A percentile compares a stretch with the other conserved stretches of the same genome.
Conservation (phyloP, 2,329 filamentous ascomycete species). For the Anisogramma anomala region DNA sequence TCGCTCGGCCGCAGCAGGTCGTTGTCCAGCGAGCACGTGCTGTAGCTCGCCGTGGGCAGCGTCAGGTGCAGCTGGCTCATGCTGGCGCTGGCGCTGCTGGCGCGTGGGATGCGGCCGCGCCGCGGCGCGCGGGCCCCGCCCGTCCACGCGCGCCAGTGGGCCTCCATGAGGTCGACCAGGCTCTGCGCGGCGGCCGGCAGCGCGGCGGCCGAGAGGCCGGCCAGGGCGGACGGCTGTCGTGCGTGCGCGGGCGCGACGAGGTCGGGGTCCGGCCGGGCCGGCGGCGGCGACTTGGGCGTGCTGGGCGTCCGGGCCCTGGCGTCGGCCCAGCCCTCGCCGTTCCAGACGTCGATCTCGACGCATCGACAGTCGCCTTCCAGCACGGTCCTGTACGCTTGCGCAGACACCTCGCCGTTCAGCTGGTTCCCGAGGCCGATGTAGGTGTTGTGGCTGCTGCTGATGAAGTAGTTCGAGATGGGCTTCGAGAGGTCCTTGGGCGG, state of each 20-base stretch:
- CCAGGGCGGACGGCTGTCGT: constrained; percentile 35
- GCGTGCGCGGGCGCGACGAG: constrained; percentile 28
- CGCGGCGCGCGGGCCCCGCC: constrained; percentile 21
- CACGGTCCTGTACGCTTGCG: constrained; percentile 66
- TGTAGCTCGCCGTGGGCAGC: constrained; percentile 15
- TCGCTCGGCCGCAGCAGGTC: constrained; percentile 13
- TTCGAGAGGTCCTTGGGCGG: constrained; percentile 46
- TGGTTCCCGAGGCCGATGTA: constrained; percentile 78
- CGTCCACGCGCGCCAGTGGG: constrained; percentile 20
- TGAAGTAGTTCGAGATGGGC: constrained; percentile 81
- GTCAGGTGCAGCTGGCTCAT: constrained; percentile 20
- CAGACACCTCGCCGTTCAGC: constrained; percentile 63
- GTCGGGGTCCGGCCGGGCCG: background rate
- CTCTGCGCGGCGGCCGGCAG: constrained; percentile 34
- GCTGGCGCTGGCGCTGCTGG: constrained; percentile 32
- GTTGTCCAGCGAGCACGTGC: constrained; percentile 11
- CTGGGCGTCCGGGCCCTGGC: constrained; percentile 24
- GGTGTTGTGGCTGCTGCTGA: constrained; percentile 91
- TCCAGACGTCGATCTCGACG: constrained; percentile 93
- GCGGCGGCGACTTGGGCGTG: constrained; percentile 25
- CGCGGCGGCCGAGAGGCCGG: constrained; percentile 18
- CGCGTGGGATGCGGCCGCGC: constrained; percentile 27
- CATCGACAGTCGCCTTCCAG: constrained; percentile 71
- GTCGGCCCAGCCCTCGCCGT: constrained; percentile 41
- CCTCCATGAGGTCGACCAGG: constrained; percentile 25